These are phyloP conservation scores for Tilletia walkeri DNA, from an alignment of 1,284 basidiomycete species.

Conservation along the genomic window DNA sequence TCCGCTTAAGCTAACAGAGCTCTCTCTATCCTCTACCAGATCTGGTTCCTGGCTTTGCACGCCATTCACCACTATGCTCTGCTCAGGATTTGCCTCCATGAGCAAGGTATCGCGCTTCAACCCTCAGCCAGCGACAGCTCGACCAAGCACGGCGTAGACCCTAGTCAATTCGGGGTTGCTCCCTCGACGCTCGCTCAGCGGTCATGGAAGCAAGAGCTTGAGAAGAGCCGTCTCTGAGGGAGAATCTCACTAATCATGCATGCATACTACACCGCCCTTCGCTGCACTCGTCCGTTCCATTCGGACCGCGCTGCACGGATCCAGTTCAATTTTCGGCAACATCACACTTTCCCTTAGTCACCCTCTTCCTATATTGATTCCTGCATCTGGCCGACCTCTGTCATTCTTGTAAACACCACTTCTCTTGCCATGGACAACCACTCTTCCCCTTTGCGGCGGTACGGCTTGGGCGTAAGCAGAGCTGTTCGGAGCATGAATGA, in stretches of 20 bases:
- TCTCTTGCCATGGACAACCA: slow-evolving; percentile 8
- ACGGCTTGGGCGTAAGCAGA: no score
- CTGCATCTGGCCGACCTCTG: no score
- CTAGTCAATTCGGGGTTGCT: slow-evolving; percentile 47
- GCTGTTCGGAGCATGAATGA: no score
- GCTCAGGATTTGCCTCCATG: slow-evolving; percentile 39
- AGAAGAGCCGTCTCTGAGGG: slow-evolving; percentile 19
- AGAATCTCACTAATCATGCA: background rate
- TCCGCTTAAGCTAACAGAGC: background rate
- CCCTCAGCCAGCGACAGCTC: background rate
- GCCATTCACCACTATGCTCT: slow-evolving; percentile 52
- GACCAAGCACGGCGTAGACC: slow-evolving; percentile 28
- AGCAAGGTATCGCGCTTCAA: slow-evolving; percentile 11
- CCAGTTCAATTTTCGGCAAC: no score
- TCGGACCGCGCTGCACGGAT: no score
- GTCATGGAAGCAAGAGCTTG: slow-evolving; percentile 31
- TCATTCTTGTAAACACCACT: background rate
- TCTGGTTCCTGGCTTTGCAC: slow-evolving; percentile 51
- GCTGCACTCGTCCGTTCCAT: no score
- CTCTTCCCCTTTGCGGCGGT: background rate
- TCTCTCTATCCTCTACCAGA: slow-evolving; percentile 18
- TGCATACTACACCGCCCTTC: no score
- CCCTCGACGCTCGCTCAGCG: slow-evolving; percentile 45
- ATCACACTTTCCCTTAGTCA: no score
- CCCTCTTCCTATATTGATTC: no score